These are phyloP conservation scores for Cladorrhinum sp. DNA, from an alignment of 2,329 filamentous ascomycete genomes.

Conservation along the genomic window DNA sequence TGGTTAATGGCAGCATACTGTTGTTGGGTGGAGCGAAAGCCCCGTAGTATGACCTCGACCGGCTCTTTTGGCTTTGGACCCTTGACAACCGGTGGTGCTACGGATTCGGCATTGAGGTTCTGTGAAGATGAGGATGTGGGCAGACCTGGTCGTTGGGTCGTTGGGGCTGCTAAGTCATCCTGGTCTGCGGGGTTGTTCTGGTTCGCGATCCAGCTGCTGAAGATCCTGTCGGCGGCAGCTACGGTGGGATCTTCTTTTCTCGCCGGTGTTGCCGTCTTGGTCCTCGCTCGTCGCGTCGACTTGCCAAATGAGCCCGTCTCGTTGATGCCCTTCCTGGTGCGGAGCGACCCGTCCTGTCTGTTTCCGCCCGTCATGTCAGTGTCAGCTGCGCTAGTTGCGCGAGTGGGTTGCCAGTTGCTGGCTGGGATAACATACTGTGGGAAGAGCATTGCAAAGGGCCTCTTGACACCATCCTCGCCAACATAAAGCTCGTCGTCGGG, in stretches of 20 bases:
- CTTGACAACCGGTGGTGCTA: conserved; percentile 31
- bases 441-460: conserved; percentile 66
- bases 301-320: conserved; percentile 66
- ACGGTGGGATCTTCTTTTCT: conserved; percentile 61
- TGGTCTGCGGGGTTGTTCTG: conserved; percentile 37
- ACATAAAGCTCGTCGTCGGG: conserved; percentile 66
- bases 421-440: conserved; percentile 45
- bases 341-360: conserved; percentile 53
- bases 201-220: conserved; percentile 55
- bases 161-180: background rate
- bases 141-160: conserved; percentile 25
- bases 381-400: background rate
- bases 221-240: conserved; percentile 60
- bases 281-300: conserved; percentile 62
- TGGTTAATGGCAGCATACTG: conserved; percentile 86
- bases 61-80: conserved; percentile 48
- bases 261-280: conserved; percentile 57
- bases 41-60: conserved; percentile 79
- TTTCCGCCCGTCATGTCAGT: conserved; percentile 4
- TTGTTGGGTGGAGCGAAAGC: conserved; percentile 63
- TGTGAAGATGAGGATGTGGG: conserved; percentile 29
- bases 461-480: conserved; percentile 62
- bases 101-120: conserved; percentile 33
- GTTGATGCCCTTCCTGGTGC: conserved; percentile 52
- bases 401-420: background rate